Conservation (phyloP, 306 rosid species). For the Rosa chinensis region DNA sequence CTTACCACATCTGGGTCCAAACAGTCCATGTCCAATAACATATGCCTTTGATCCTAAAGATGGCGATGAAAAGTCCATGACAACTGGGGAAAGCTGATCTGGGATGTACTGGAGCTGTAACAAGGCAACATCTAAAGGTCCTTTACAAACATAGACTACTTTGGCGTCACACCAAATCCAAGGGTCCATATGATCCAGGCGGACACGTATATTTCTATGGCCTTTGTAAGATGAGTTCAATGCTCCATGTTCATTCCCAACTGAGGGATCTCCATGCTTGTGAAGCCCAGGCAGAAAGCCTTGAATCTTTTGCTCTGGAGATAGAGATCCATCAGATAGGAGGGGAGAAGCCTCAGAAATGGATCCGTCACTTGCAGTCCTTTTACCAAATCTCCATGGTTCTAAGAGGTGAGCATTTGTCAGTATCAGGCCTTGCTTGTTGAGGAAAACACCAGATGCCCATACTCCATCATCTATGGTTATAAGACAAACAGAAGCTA, state of each 20-base stretch:
- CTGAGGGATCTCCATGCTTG: constrained; percentile 29
- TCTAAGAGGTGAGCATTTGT: constrained; percentile 93
- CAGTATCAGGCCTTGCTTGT: constrained; percentile 76
- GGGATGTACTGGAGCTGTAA: constrained; percentile 70
- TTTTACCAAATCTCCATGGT: constrained; percentile 89
- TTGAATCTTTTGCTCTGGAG: constrained; percentile 33
- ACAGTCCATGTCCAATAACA: constrained; percentile 86
- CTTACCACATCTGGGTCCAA: constrained; percentile 91
- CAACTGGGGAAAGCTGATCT: constrained; percentile 66
- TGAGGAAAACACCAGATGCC: constrained; percentile 90
- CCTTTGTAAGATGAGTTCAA: constrained; percentile 35
- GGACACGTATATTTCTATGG: constrained; percentile 61
- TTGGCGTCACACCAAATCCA: constrained; percentile 84
- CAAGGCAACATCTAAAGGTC: constrained; percentile 91
- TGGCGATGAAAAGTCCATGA: constrained; percentile 58
- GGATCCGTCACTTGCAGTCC: constrained; percentile 42
- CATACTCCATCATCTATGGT: constrained; percentile 83
- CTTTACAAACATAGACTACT: constrained; percentile 75
- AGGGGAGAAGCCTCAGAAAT: constrained; percentile 30
- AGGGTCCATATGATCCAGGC: constrained; percentile 70
- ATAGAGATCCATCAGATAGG: constrained; percentile 30
- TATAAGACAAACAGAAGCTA: constrained; percentile 78
- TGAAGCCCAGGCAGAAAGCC: constrained; percentile 21
- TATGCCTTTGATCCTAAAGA: constrained; percentile 74
- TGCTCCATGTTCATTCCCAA: constrained; percentile 37